These are phyloP conservation scores for Colletotrichum lupini DNA, from an alignment of 2,329 filamentous ascomycete species.

Conservation along the genomic window DNA sequence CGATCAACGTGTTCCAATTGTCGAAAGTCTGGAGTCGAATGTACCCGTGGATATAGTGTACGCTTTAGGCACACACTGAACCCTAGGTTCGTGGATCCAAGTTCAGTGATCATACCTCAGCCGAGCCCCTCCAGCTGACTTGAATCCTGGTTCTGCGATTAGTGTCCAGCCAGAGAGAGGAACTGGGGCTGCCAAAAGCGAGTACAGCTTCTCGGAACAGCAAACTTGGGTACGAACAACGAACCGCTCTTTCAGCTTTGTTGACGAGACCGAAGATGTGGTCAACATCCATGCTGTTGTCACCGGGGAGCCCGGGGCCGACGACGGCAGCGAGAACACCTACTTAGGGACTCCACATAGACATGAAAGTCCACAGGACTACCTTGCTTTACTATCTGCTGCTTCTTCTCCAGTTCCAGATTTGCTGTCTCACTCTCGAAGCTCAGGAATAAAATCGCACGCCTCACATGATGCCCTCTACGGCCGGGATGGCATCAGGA, in stretches of 20 bases:
- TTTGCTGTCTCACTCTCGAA: background rate
- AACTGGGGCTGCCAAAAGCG: conserved; percentile 19
- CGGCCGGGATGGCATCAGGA: background rate
- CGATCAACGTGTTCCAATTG: conserved; percentile 40
- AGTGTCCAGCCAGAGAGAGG: conserved; percentile 24
- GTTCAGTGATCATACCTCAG: too few relatives aligned
- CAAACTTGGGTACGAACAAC: conserved; percentile 43
- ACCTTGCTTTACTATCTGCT: conserved; percentile 11
- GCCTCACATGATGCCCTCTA: background rate
- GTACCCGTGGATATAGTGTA: conserved; percentile 42
- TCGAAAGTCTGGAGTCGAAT: conserved; percentile 40
- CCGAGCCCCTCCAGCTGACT: background rate
- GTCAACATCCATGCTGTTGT: conserved; percentile 41
- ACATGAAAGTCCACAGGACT: conserved; percentile 3
- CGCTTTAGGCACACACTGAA: conserved; percentile 44
- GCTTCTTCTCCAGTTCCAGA: conserved; percentile 9
- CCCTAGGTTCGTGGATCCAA: conserved; percentile 39
- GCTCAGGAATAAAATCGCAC: background rate
- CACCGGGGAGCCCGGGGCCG: background rate
- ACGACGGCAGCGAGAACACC: background rate
- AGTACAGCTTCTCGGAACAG: conserved; percentile 40
- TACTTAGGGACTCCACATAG: conserved; percentile 1
- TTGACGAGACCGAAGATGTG: conserved; percentile 44
- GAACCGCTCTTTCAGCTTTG: conserved; percentile 41
- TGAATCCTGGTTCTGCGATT: background rate